These are phyloP conservation scores for Puccinia brachypodii DNA, from an alignment of 1,284 basidiomycete genomes.

Conservation along the genomic window DNA sequence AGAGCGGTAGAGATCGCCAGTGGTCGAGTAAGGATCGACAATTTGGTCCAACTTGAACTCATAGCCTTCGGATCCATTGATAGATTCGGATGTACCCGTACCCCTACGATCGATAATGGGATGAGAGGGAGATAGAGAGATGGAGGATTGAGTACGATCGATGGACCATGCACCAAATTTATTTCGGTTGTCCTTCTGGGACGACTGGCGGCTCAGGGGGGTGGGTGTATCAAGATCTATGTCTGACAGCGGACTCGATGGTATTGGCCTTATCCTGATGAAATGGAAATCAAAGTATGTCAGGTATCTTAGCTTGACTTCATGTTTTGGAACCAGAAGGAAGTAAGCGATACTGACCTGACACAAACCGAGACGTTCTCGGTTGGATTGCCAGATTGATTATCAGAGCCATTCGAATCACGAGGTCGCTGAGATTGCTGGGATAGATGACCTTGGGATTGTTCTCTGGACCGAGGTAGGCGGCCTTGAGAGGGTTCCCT, in stretches of 20 bases:
- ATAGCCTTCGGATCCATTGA: slow-evolving; percentile 48
- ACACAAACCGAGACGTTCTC: slow-evolving; percentile 47
- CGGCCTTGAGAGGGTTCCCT: background rate
- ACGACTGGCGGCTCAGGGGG: background rate
- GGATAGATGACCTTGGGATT: background rate
- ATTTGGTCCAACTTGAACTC: slow-evolving; percentile 41
- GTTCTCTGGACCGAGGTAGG: background rate
- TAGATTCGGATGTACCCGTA: slow-evolving; percentile 45
- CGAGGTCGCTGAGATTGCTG: background rate
- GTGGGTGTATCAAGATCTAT: slow-evolving; percentile 47
- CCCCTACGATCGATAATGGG: slow-evolving; percentile 46
- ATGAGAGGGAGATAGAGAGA: slow-evolving; percentile 44
- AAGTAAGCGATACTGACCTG: slow-evolving; percentile 38
- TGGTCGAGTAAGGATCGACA: slow-evolving; percentile 28
- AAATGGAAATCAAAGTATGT: no score
- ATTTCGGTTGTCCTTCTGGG: background rate
- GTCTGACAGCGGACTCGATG: slow-evolving; percentile 25
- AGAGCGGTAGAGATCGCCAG: slow-evolving; percentile 27
- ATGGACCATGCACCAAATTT: slow-evolving; percentile 38
- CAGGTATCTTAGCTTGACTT: no score
- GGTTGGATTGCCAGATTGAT: slow-evolving; percentile 20
- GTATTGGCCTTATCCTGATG: slow-evolving; percentile 21
- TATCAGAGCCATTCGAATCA: background rate
- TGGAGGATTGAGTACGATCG: slow-evolving; percentile 5
- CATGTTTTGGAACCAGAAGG: background rate